Evolutionary conservation across 2,329 filamentous ascomycete species (phyloP).

Genomic region (Penicillium thymicola): DNA sequence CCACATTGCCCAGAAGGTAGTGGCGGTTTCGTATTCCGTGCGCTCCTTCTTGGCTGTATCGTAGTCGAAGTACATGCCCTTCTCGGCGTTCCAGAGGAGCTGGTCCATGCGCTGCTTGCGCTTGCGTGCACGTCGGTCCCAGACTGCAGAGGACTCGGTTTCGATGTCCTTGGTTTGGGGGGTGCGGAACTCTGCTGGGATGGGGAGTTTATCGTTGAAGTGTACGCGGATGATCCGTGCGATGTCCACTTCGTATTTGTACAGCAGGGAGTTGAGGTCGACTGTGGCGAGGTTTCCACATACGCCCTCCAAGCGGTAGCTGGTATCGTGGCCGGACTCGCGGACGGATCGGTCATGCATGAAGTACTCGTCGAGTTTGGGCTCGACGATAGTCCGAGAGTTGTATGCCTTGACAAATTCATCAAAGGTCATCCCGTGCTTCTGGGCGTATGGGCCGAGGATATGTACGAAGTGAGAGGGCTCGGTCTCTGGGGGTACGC

Average conservation of each 20-base stretch:
- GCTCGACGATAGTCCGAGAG: slow-evolving; percentile 68
- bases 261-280: slow-evolving; percentile 89
- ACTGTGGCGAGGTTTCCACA: slow-evolving; percentile 89
- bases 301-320: slow-evolving; percentile 84
- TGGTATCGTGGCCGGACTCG: slow-evolving; percentile 95
- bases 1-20: slow-evolving; percentile 98
- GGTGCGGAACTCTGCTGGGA: slow-evolving; percentile 78
- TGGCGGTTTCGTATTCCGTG: slow-evolving; percentile 82
- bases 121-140: slow-evolving; percentile 84
- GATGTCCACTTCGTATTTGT: slow-evolving; percentile 97
- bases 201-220: slow-evolving; percentile 77
- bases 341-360: slow-evolving; percentile 92
- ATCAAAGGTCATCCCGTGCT: slow-evolving; percentile 75
- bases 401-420: slow-evolving; percentile 92
- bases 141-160: slow-evolving; percentile 76
- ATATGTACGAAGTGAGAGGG: slow-evolving; percentile 82
- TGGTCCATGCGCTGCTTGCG: slow-evolving; percentile 86
- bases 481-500: slow-evolving; percentile 89
- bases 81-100: slow-evolving; percentile 86
- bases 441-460: slow-evolving; percentile 75
- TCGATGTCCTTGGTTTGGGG: slow-evolving; percentile 63
- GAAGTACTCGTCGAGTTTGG: slow-evolving; percentile 92
- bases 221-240: slow-evolving; percentile 77
- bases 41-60: slow-evolving; percentile 78
- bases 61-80: slow-evolving; percentile 98